These are phyloP conservation scores for Paecilomyces fulvus DNA, from an alignment of 2,329 filamentous ascomycete species.

Conservation along the genomic window DNA sequence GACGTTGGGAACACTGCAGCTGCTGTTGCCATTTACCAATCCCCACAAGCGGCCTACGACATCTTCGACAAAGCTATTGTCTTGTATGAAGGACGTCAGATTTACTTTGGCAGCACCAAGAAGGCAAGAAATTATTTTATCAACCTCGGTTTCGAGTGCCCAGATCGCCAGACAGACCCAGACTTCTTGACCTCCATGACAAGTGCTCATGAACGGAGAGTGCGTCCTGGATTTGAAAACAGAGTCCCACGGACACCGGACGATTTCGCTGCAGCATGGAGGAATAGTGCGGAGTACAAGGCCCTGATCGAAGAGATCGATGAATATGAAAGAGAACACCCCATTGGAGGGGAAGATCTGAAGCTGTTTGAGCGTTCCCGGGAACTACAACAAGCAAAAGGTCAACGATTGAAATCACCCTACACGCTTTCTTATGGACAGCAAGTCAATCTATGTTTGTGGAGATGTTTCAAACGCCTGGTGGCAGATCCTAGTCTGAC, in stretches of 20 bases:
- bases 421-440: conserved; percentile 71
- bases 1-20: conserved; percentile 43
- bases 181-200: conserved; percentile 67
- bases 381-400: conserved; percentile 35
- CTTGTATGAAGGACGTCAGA: conserved; percentile 67
- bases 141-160: conserved; percentile 61
- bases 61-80: conserved; percentile 66
- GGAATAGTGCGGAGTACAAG: conserved; percentile 42
- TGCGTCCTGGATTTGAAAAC: conserved; percentile 52
- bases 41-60: conserved; percentile 41
- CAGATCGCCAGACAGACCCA: conserved; percentile 58
- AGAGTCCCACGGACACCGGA: conserved; percentile 59
- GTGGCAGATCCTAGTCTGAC: conserved; percentile 69
- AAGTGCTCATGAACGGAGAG: conserved; percentile 52
- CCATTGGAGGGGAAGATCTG: conserved; percentile 34
- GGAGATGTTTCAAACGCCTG: conserved; percentile 70
- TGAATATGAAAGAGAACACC: conserved; percentile 34
- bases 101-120: conserved; percentile 61
- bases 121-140: conserved; percentile 60
- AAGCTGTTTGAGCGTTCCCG: conserved; percentile 34
- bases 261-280: conserved; percentile 55
- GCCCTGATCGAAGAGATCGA: conserved; percentile 36
- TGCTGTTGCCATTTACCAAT: conserved; percentile 50
- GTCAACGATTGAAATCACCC: conserved; percentile 59
- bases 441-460: conserved; percentile 71